Evolutionary conservation across 495 filamentous ascomycete genomes (phyloP), one percentile per base, ranked within the genome.

Genomic region (Sordaria brevicollis): DNA sequence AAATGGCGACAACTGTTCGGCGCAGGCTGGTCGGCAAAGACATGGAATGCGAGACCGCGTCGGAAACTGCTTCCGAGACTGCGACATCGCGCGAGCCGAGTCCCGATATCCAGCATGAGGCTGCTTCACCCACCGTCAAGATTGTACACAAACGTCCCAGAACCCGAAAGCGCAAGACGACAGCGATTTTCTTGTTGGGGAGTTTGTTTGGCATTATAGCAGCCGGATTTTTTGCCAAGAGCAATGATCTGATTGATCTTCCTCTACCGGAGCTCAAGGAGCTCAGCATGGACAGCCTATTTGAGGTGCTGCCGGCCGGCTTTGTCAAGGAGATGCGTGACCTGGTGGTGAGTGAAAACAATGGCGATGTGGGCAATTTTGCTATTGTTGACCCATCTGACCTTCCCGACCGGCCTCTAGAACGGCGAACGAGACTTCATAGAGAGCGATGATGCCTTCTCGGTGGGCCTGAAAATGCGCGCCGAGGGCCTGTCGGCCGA

Each of bases 371-470:
- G 13, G 8, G 49, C 11, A 17, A 29, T 13, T 31, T 62, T 31
- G 25, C 49, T 62, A 29, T 29, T 17, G 25, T 69, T 65, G 10
- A 33, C 29, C 49, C 37, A 9, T 66, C 73, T 79, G 71, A 76
- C 68, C 54, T 65, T 37, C 25, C 68, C 39, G 34, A 4, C 38
- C 6, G 49, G 25, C 49, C 25, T 17, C 71, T 74, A 91, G 91
- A 88, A 92, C 84, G 88, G 90, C 74, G 93, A 97, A 78, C 89
- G 92, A 69, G 94, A 94, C 67, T 89, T 91, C 39, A 87, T 96
- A 71, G 90, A 90, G 39, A 81, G 79, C 74, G 95, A 96, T 76
- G 96, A 99, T 83, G 91, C 94, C 9, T 99, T 99, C 75, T 84
- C 93, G 0, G 90, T 97, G 36, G 95, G 95, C 21, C 76, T 96